Base-by-base conservation (phyloP, 2,329 filamentous ascomycete genomes). In the Fusarium metavorans region DNA sequence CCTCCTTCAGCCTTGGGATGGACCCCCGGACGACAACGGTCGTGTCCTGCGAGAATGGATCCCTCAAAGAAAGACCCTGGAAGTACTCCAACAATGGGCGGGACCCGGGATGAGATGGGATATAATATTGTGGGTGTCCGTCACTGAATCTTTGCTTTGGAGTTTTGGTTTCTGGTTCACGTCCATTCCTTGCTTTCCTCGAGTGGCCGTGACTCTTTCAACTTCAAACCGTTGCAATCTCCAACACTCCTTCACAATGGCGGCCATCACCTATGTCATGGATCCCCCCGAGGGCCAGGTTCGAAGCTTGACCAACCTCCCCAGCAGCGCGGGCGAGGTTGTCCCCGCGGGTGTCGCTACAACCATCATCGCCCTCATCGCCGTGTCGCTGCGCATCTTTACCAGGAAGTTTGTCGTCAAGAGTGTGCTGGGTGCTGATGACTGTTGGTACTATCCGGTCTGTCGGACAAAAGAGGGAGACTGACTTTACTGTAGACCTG, bases 221-320 rank as follows among this genome's bases (percentile, higher is more conserved):
- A 25, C 32, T 72, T 54, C 57, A 43, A 43, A 14, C 32, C 1
- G 1, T 30, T 48, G 39, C 43, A 27, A 25, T 43, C 20, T 27
- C 14, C 23, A 8, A 37, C 48, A 35, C 5, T 39, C 10, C 20
- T 39, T 32, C 54, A 54, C 18, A 30, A 78, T 79, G 76, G 64
- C 75, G 78, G 93, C 94, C 59, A 96, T 97, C 88, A 92, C 94
- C 68, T 80, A 76, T 59, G 71, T 80, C 41, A 77, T 76, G 71
- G 78, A 80, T 32, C 77, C 77, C 14, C 80, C 76, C 2, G 39
- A 63, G 34, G 78, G 78, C 64, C 64, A 79, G 72, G 73, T 77
- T 10, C 71, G 80, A 23, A 75, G 71, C 5, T 30, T 67, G 25
- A 54, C 68, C 30, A 37, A 77, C 25, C 73, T 75, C 2, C 79